A percentile compares a stretch with the other conserved stretches of the same genome.
Evolutionary conservation across 2,329 filamentous ascomycete species (phyloP).

Genomic region (Penicillium sclerotigenum): DNA sequence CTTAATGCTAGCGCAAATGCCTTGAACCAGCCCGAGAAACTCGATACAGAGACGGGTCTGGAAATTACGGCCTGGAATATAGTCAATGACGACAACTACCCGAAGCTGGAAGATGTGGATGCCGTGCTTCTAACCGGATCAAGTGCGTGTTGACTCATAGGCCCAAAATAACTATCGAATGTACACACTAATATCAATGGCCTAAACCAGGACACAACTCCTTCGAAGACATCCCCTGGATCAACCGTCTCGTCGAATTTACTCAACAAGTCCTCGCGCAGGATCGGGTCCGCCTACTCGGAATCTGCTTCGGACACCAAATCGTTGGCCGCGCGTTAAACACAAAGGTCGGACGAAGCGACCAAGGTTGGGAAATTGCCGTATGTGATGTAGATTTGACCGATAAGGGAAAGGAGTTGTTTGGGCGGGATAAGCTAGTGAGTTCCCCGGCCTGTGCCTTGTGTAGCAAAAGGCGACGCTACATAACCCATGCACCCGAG

Average conservation of each 20-base stretch:
- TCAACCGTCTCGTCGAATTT: slow-evolving; percentile 68
- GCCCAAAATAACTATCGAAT: not conserved
- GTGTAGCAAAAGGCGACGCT: not conserved
- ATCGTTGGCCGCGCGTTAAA: slow-evolving; percentile 73
- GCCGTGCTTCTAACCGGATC: slow-evolving; percentile 77
- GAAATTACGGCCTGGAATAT: slow-evolving; percentile 68
- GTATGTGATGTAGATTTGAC: slow-evolving; percentile 68
- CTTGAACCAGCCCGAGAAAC: slow-evolving; percentile 34
- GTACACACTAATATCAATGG: not conserved
- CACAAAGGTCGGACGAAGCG: slow-evolving; percentile 62
- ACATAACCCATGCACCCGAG: not conserved
- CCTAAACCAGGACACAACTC: slow-evolving; percentile 61
- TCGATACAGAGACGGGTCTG: slow-evolving; percentile 45
- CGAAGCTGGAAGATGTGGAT: slow-evolving; percentile 70
- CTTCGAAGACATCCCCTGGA: slow-evolving; percentile 73
- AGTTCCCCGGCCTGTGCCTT: slow-evolving; percentile 20
- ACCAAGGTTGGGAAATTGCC: slow-evolving; percentile 76
- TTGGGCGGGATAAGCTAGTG: slow-evolving; percentile 63
- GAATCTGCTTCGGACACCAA: slow-evolving; percentile 85
- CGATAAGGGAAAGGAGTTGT: slow-evolving; percentile 66
- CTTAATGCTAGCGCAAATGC: slow-evolving; percentile 54
- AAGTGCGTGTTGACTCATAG: slow-evolving; percentile 42
- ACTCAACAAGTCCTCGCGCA: slow-evolving; percentile 59
- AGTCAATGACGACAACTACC: slow-evolving; percentile 66
- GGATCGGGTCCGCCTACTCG: slow-evolving; percentile 66